Percentiles rank a stretch among this genome's conserved stretches.
phyloP scores from a whole-genome alignment of 768 basidiomycete species.

The Suillus discolor region DNA sequence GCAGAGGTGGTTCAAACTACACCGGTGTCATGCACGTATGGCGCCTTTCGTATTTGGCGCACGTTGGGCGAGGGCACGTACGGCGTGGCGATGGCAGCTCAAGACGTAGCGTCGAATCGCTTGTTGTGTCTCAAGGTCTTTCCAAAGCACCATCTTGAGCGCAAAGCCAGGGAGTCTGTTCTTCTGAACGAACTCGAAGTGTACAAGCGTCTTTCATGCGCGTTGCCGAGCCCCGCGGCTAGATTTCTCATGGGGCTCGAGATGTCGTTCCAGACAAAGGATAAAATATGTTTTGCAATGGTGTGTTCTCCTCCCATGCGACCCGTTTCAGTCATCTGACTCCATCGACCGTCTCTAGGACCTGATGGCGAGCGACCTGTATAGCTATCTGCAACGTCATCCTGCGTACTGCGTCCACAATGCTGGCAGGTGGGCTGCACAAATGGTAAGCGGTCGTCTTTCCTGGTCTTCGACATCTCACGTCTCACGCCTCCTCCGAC shows the following conservation, averaged over 20 bases:
- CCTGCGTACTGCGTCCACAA: constrained; percentile 12
- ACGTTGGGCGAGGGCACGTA: constrained; percentile 24
- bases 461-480: not conserved
- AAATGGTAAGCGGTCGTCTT: constrained; percentile 33
- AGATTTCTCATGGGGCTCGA: constrained; percentile 42
- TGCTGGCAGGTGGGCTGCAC: constrained; percentile 35
- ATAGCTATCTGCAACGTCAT: constrained; percentile 26
- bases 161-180: constrained; percentile 15
- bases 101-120: constrained; percentile 29
- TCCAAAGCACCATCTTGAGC: constrained; percentile 19
- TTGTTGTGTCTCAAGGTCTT: constrained; percentile 44
- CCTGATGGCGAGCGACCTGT: constrained; percentile 41
- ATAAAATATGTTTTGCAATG: constrained; percentile 41
- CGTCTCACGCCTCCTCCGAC: not conserved
- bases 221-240: constrained; percentile 23
- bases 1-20: not conserved
- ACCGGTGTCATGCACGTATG: constrained; percentile 4
- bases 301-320: constrained; percentile 22
- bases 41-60: constrained; percentile 27
- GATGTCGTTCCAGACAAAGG: constrained; percentile 35
- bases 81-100: constrained; percentile 26
- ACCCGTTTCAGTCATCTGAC: not conserved
- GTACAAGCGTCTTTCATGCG: constrained; percentile 37
- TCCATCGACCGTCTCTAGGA: constrained; percentile 27
- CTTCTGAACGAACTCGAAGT: constrained; percentile 35